Evolutionary conservation across 2,329 filamentous ascomycete genomes (phyloP).

Genomic region (Metarhizium guizhouense): DNA sequence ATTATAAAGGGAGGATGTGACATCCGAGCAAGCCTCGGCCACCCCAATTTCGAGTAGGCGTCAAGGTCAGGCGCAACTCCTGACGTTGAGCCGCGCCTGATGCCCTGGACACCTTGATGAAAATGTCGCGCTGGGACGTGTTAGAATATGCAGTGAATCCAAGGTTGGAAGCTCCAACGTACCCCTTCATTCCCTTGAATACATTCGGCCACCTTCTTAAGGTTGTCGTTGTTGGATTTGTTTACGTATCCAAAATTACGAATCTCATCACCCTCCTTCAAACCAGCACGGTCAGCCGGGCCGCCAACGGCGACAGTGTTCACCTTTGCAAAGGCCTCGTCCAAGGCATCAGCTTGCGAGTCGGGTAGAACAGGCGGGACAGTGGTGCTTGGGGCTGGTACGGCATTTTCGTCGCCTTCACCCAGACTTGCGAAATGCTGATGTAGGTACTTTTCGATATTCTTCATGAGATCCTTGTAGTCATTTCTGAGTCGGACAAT

Average conservation of each 20-base stretch:
- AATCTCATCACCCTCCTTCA: constrained; percentile 73
- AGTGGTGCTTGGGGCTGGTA: constrained; percentile 12
- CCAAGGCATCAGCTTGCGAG: constrained; percentile 16
- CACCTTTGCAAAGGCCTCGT: constrained; percentile 69
- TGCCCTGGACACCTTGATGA: constrained; percentile 56
- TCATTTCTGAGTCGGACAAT: constrained; percentile 90
- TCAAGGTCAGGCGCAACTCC: constrained; percentile 63
- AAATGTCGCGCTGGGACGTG: constrained; percentile 50
- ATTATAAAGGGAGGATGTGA: constrained; percentile 69
- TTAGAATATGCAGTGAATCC: constrained; percentile 13
- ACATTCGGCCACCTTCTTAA: constrained; percentile 79
- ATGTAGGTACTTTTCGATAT: constrained; percentile 80
- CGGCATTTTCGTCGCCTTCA: constrained; percentile 32
- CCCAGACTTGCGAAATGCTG: constrained; percentile 73
- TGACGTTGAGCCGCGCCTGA: constrained; percentile 31
- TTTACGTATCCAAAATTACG: constrained; percentile 80
- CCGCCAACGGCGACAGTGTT: constrained; percentile 72
- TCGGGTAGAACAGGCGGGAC: constrained; percentile 22
- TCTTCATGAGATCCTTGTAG: constrained; percentile 79
- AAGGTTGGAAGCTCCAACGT: constrained; percentile 32
- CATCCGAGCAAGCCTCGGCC: constrained; percentile 85
- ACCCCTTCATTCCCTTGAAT: constrained; percentile 87
- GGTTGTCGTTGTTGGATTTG: constrained; percentile 73
- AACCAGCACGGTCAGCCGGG: constrained; percentile 73
- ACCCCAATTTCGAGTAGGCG: constrained; percentile 75